A percentile compares a stretch with the other conserved stretches of the same genome.
Conservation (phyloP, 345 rosid genomes). For the Limnanthes douglasii region DNA sequence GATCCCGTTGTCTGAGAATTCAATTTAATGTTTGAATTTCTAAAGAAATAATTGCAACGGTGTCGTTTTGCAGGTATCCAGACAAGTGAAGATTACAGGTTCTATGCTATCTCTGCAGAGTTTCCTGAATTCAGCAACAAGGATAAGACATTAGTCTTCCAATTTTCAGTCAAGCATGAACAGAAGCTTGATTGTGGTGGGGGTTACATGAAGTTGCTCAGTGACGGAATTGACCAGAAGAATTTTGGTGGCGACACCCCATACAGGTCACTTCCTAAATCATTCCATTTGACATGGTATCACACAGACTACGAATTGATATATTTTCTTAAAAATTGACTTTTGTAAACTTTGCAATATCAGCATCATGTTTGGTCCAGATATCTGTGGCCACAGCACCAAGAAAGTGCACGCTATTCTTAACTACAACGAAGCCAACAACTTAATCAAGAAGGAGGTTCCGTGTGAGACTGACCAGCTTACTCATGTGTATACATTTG, state of each 20-base stretch:
- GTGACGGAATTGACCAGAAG: constrained; percentile 82
- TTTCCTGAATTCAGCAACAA: constrained; percentile 91
- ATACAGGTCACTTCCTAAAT: constrained; percentile 38
- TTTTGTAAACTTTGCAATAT: constrained; percentile 5
- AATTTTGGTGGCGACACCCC: constrained; percentile 96
- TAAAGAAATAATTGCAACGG: too few species aligned
- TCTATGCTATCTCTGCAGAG: constrained; percentile 94
- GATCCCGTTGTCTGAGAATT: constrained; percentile 4
- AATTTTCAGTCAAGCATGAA: constrained; percentile 95
- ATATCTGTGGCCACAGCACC: constrained; percentile 93
- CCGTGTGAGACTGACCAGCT: constrained; percentile 99
- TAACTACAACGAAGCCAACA: constrained; percentile 61
- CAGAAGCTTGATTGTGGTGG: constrained; percentile 99
- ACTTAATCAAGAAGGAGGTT: constrained; percentile 92
- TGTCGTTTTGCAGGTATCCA: constrained; percentile 53
- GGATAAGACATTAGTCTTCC: constrained; percentile 84
- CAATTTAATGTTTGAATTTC: too few species aligned
- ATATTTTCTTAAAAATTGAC: not conserved
- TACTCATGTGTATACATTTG: constrained; percentile 79
- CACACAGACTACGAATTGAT: not conserved
- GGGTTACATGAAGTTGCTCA: constrained; percentile 96
- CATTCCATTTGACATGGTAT: not conserved
- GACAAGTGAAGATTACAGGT: constrained; percentile 93
- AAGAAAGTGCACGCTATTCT: constrained; percentile 99
- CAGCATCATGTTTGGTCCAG: constrained; percentile 99